Conservation (phyloP, 257 asterid genomes). For the Forsythia suspensa region DNA sequence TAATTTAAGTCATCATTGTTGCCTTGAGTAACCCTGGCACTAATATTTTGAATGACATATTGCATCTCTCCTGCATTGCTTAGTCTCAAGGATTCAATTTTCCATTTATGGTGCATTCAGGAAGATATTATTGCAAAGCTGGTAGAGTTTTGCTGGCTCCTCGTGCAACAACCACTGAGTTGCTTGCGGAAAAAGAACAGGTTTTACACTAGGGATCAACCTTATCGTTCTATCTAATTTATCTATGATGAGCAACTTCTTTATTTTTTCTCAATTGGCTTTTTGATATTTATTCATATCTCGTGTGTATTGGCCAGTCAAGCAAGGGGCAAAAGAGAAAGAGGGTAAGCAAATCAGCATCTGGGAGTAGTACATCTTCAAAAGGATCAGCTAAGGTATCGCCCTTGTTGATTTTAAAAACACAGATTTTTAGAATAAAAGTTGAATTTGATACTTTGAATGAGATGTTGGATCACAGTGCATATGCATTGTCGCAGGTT, state of each 20-base stretch:
- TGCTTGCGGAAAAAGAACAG: constrained; percentile 85
- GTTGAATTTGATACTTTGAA: not conserved
- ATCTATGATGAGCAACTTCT: not conserved
- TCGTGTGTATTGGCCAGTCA: constrained; percentile 34
- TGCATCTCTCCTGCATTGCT: constrained; percentile 12
- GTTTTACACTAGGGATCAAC: constrained; percentile 25
- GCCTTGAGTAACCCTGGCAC: not conserved
- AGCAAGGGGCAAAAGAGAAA: constrained; percentile 79
- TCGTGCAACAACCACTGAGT: constrained; percentile 67
- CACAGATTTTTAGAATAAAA: not conserved
- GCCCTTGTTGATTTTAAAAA: not conserved
- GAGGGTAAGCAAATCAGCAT: constrained; percentile 52
- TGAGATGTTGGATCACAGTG: constrained; percentile 7
- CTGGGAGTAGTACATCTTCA: constrained; percentile 55
- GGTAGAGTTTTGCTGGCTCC: constrained; percentile 87
- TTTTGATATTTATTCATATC: not conserved
- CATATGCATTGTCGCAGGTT: not conserved
- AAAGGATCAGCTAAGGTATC: constrained; percentile 73
- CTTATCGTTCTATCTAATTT: not conserved
- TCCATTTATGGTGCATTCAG: constrained; percentile 39
- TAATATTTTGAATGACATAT: constrained; percentile 1
- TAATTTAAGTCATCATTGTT: not conserved
- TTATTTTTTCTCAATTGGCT: constrained; percentile 11
- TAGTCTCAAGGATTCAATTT: constrained; percentile 1
- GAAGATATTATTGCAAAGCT: constrained; percentile 80